Percentiles rank a stretch among this genome's conserved stretches.
phyloP scores from a whole-genome alignment of 495 filamentous ascomycete genomes.

The Trichocladium antarcticum region DNA sequence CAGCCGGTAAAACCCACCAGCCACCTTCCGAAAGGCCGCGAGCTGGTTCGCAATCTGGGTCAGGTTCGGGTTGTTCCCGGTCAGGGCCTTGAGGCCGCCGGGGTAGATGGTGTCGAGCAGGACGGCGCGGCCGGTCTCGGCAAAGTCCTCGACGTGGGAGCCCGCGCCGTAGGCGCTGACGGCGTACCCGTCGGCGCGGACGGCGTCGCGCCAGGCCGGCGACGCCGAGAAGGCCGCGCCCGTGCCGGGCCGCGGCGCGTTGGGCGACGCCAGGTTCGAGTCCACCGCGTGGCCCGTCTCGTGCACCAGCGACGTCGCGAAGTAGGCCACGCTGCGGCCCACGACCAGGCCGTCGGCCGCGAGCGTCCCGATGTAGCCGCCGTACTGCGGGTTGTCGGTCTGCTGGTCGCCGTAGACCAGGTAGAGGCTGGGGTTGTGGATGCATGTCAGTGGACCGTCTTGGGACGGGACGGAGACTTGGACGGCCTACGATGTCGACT shows the following conservation, averaged over 20 bases:
- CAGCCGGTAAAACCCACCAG: neutral
- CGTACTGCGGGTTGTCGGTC: constrained; percentile 6
- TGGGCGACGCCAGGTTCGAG: constrained; percentile 6
- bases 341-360: constrained; percentile 7
- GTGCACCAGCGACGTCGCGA: constrained; percentile 11
- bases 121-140: constrained; percentile 7
- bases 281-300: constrained; percentile 11
- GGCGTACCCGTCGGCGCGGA: constrained; percentile 8
- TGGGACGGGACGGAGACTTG: too few relatives aligned
- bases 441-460: too few relatives aligned
- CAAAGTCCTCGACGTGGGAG: constrained; percentile 9
- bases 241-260: neutral
- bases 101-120: constrained; percentile 9
- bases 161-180: constrained; percentile 10
- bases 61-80: constrained; percentile 2
- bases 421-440: neutral
- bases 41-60: constrained; percentile 4
- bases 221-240: constrained; percentile 4
- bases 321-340: constrained; percentile 7
- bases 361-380: constrained; percentile 5
- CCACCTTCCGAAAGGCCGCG: neutral
- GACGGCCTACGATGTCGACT: constrained; percentile 1
- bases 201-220: neutral
- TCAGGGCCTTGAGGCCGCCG: constrained; percentile 1
- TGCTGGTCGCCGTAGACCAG: constrained; percentile 8